A percentile compares a stretch with the other conserved stretches of the same genome.
Evolutionary conservation across 2,329 filamentous ascomycete genomes (phyloP).

Genomic region (Cladosporium sp.): DNA sequence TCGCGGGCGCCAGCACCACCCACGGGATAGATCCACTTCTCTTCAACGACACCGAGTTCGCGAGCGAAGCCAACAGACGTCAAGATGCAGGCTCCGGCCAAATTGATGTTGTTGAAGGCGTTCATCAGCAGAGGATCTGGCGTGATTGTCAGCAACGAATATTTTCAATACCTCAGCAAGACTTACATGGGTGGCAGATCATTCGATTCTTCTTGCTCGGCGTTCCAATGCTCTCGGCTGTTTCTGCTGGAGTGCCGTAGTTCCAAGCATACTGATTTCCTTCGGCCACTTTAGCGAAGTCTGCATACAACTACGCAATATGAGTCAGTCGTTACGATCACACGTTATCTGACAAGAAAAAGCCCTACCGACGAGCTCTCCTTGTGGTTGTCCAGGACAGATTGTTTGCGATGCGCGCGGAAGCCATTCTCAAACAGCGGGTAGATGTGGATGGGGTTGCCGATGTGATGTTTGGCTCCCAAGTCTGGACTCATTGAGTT

Average conservation of each 20-base stretch:
- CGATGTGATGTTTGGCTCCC: constrained; percentile 60
- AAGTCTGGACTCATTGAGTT: constrained; percentile 46
- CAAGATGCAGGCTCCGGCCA: constrained; percentile 62
- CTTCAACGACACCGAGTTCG: constrained; percentile 56
- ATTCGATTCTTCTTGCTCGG: constrained; percentile 62
- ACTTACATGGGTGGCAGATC: constrained; percentile 68
- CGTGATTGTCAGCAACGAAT: not conserved
- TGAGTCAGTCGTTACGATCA: not conserved
- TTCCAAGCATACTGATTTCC: constrained; percentile 60
- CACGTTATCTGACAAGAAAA: not conserved
- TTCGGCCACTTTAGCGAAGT: constrained; percentile 61
- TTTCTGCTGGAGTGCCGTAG: constrained; percentile 50
- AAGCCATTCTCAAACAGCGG: constrained; percentile 68
- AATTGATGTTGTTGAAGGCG: constrained; percentile 69
- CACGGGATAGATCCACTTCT: constrained; percentile 65
- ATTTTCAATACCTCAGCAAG: not conserved
- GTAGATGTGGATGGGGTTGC: constrained; percentile 67
- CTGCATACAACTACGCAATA: constrained; percentile 54
- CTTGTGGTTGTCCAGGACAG: constrained; percentile 56
- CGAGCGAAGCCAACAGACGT: constrained; percentile 60
- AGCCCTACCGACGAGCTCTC: constrained; percentile 53
- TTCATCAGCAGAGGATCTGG: constrained; percentile 70
- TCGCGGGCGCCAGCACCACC: constrained; percentile 66
- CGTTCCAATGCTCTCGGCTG: constrained; percentile 55
- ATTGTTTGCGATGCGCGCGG: constrained; percentile 58